Conservation (phyloP, 202 grass and related monocot species). For the Setaria italica region DNA sequence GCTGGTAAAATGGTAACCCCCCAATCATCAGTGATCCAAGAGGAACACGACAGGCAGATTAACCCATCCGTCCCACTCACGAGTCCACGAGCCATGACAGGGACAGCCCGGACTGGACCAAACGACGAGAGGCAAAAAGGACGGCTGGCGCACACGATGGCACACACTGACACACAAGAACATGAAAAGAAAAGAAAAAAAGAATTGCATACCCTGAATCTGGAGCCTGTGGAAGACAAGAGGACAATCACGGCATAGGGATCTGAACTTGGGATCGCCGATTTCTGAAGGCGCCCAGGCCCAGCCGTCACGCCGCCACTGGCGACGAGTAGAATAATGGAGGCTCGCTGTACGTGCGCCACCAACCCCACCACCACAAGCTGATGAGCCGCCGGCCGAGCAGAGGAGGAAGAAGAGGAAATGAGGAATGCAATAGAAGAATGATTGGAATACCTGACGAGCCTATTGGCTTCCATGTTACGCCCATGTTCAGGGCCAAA, state of each 20-base stretch:
- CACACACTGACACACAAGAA: neutral
- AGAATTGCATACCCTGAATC: neutral
- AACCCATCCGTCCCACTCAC: neutral
- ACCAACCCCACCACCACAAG: conserved; percentile 37
- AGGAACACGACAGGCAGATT: conserved; percentile 9
- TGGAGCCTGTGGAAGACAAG: neutral
- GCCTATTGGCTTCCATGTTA: conserved; percentile 51
- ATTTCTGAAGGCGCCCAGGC: neutral
- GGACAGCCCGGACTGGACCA: neutral
- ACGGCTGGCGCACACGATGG: neutral
- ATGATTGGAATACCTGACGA: conserved; percentile 39
- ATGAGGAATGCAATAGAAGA: neutral
- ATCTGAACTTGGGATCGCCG: conserved; percentile 20
- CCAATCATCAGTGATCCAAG: neutral
- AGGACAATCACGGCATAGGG: conserved; percentile 17
- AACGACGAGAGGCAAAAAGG: neutral
- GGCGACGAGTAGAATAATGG: conserved; percentile 8
- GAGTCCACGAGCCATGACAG: neutral
- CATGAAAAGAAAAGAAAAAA: neutral
- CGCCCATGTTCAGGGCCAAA: conserved; percentile 34
- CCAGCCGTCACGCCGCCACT: conserved; percentile 22
- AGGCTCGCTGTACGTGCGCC: conserved; percentile 5
- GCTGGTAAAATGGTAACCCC: neutral
- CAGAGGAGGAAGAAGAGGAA: neutral
- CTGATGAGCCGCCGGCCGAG: neutral